Base-by-base conservation (phyloP, 2,329 filamentous ascomycete genomes). In the Claviceps sorghi region DNA sequence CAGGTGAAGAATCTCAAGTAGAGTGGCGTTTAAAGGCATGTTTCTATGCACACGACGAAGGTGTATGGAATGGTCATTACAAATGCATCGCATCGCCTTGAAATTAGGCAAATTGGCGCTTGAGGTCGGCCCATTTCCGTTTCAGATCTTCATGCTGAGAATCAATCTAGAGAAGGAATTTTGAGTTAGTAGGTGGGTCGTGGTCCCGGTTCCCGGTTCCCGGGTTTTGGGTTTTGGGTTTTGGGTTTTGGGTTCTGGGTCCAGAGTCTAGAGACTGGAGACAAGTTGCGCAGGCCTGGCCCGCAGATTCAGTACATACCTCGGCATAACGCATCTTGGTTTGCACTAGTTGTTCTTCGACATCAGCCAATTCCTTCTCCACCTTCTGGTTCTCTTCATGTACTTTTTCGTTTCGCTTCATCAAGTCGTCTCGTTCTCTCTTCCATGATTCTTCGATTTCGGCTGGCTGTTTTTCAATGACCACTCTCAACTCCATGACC, bases 311-410 rank as follows among this genome's bases (percentile, higher is more conserved):
- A 49, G 13, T 19, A 49, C 83, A 74, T 76, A 95, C 91, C 83
- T 96, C 88, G 52, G 93, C 93, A 72, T 90, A 89, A 62, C 82
- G 80, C 86, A 98, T 86, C 77, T 98, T 98, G 1, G 89, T 93
- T 64, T 84, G 81, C 57, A 98, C 91, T 58, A 98, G 73, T 66
- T 89, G 83, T 68, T 90, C 86, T 73, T 97, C 93, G 73, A 97
- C 86, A 60, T 96, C 89, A 5, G 80, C 77, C 77, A 95, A 79
- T 62, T 93, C 87, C 64, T 95, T 91, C 68, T 96, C 90, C 59
- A 98, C 72, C 53, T 77, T 80, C 55, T 86, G 78, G 63, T 97
- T 98, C 71, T 95, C 88, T 60, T 95, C 89, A 62, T 97, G 90
- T 8, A 97, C 90, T 62, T 94, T 88, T 56, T 86, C 79, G 64